Evolutionary conservation across 108 stramenopile species (phyloP).

Genomic region (Stephanodiscus minutulus): DNA sequence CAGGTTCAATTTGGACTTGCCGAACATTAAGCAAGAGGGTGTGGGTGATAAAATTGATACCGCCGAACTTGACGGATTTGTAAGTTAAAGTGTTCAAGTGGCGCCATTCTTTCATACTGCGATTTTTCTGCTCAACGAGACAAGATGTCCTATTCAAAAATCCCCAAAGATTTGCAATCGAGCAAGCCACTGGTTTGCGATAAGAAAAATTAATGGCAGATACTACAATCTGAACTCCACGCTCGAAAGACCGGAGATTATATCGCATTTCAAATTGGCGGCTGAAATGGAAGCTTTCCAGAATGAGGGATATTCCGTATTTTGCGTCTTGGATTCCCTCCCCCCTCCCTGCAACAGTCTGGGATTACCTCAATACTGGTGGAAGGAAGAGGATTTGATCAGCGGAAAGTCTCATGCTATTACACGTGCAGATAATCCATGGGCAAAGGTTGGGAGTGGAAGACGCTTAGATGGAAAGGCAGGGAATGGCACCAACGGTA

Average conservation of each 20-base stretch:
- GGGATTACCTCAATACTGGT: slow-evolving; percentile 67
- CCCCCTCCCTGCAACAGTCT: slow-evolving; percentile 50
- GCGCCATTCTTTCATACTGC: neutral
- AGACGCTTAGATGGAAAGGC: slow-evolving; percentile 75
- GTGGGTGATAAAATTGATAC: slow-evolving; percentile 49
- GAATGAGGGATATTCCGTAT: slow-evolving; percentile 61
- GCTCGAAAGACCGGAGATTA: slow-evolving; percentile 63
- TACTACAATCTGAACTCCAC: slow-evolving; percentile 89
- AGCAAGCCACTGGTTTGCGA: slow-evolving; percentile 87
- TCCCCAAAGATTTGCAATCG: slow-evolving; percentile 75
- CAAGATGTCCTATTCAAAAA: too few relatives aligned
- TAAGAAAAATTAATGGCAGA: slow-evolving; percentile 76
- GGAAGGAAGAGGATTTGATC: slow-evolving; percentile 75
- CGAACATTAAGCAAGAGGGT: slow-evolving; percentile 56
- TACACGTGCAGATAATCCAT: slow-evolving; percentile 62
- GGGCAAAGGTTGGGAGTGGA: slow-evolving; percentile 76
- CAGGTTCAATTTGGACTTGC: slow-evolving; percentile 50
- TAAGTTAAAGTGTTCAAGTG: neutral
- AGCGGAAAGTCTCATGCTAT: slow-evolving; percentile 60
- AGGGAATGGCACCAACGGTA: slow-evolving; percentile 6
- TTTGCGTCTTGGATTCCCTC: slow-evolving; percentile 54
- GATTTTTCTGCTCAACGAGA: neutral
- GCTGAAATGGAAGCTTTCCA: slow-evolving; percentile 66
- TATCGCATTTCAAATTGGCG: slow-evolving; percentile 82
- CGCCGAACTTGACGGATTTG: slow-evolving; percentile 72